Conservation (phyloP, 2,329 filamentous ascomycete genomes). For the Leptographium lundbergii region DNA sequence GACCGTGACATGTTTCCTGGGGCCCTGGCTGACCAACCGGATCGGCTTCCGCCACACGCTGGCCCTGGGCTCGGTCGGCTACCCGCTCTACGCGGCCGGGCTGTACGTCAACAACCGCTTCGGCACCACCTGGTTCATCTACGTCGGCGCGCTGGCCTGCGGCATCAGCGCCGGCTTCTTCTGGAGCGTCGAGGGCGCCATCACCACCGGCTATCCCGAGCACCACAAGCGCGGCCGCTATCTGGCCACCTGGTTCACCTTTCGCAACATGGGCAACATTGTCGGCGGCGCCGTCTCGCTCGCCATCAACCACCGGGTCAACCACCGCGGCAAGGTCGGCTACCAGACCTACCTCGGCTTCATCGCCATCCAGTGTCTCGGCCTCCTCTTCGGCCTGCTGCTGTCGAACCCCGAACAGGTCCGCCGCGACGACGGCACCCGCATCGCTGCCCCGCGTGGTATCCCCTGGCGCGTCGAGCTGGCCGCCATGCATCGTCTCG, state of each 20-base stretch:
- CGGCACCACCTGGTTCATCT: constrained; percentile 57
- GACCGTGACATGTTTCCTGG: constrained; percentile 57
- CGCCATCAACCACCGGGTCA: constrained; percentile 44
- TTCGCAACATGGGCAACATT: constrained; percentile 48
- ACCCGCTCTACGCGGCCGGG: constrained; percentile 31
- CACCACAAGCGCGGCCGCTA: constrained; percentile 53
- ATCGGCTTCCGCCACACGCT: constrained; percentile 59
- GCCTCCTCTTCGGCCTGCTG: constrained; percentile 46
- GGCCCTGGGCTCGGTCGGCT: constrained; percentile 55
- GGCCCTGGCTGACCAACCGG: constrained; percentile 45
- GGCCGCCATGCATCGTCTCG: constrained; percentile 42
- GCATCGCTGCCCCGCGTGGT: too few relatives aligned
- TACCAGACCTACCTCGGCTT: constrained; percentile 58
- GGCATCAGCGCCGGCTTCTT: too few relatives aligned
- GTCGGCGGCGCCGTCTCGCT: constrained; percentile 59
- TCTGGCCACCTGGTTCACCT: constrained; percentile 47
- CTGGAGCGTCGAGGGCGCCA: constrained; percentile 63
- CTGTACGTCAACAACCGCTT: constrained; percentile 61
- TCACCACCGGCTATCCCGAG: constrained; percentile 59
- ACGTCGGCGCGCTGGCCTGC: too few relatives aligned
- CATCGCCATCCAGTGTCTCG: constrained; percentile 54
- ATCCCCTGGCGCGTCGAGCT: constrained; percentile 46
- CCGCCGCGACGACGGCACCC: too few relatives aligned
- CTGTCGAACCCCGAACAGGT: constrained; percentile 49
- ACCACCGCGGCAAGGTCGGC: constrained; percentile 42